Percentiles rank a stretch among this genome's conserved stretches.
Conservation (phyloP, 208 protist species). For the Acanthamoeba royreba region DNA sequence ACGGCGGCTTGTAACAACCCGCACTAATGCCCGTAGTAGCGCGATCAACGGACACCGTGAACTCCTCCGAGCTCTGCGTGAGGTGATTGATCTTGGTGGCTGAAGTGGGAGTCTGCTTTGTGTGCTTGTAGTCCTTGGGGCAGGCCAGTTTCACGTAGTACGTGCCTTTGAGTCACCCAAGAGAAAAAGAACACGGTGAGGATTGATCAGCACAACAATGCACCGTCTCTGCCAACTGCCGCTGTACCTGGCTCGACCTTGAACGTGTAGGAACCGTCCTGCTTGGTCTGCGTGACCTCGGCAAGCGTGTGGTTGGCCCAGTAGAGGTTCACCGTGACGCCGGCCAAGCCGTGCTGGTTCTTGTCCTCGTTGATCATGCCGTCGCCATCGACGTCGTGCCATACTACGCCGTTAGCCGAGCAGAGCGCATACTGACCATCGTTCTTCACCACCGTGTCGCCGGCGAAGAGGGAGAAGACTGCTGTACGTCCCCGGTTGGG, state of each 20-base stretch:
- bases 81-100: background rate
- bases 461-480: background rate
- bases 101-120: background rate
- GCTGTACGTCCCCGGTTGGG: background rate
- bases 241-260: slow-evolving; percentile 6
- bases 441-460: background rate
- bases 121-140: background rate
- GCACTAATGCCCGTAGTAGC: background rate
- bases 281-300: background rate
- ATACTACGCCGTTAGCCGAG: slow-evolving; percentile 29
- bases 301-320: background rate
- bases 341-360: background rate
- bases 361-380: slow-evolving; percentile 21
- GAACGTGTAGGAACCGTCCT: slow-evolving; percentile 27
- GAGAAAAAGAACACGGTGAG: too few relatives aligned
- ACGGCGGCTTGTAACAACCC: background rate
- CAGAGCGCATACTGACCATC: slow-evolving; percentile 30
- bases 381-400: slow-evolving; percentile 1
- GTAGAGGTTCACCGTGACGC: background rate
- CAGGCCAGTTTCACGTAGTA: background rate
- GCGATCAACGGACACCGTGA: background rate
- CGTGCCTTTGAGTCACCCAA: too few relatives aligned
- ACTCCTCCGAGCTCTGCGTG: background rate
- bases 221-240: background rate
- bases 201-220: background rate